Conservation (phyloP, 257 asterid genomes). For the Plantago major region DNA sequence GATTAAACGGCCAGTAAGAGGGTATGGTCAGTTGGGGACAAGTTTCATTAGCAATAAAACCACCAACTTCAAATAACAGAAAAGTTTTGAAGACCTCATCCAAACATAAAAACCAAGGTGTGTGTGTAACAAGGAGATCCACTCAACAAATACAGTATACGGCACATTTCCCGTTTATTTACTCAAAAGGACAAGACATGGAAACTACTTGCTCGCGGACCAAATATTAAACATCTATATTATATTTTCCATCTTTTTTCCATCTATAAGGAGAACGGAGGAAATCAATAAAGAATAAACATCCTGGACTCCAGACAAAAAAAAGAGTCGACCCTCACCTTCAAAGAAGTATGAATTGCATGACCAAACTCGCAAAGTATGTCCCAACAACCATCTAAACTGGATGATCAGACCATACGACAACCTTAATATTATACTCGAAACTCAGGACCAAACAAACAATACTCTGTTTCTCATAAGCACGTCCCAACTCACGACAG, state of each 20-base stretch:
- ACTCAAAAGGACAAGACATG: neutral
- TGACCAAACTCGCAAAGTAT: constrained; percentile 1
- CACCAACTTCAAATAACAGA: too few species aligned
- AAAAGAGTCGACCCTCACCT: neutral
- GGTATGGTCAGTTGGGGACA: too few species aligned
- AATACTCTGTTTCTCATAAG: constrained; percentile 12
- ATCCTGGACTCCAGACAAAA: constrained; percentile 6
- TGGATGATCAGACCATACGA: constrained; percentile 5
- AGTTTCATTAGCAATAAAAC: too few species aligned
- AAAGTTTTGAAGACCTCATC: neutral
- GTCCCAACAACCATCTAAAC: neutral
- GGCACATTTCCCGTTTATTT: neutral
- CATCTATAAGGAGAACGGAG: constrained; percentile 1
- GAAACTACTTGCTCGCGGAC: neutral
- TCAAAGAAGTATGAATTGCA: neutral
- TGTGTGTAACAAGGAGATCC: neutral
- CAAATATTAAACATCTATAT: neutral
- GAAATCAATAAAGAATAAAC: neutral
- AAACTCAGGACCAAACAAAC: constrained; percentile 11
- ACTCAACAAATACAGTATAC: neutral
- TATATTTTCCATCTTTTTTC: constrained; percentile 2
- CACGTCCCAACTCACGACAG: constrained; percentile 10
- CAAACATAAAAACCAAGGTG: neutral
- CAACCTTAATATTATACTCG: constrained; percentile 9
- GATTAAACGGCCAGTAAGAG: too few species aligned